Base-by-base conservation (phyloP, 2,329 filamentous ascomycete genomes). In the Penicillium sp. region DNA sequence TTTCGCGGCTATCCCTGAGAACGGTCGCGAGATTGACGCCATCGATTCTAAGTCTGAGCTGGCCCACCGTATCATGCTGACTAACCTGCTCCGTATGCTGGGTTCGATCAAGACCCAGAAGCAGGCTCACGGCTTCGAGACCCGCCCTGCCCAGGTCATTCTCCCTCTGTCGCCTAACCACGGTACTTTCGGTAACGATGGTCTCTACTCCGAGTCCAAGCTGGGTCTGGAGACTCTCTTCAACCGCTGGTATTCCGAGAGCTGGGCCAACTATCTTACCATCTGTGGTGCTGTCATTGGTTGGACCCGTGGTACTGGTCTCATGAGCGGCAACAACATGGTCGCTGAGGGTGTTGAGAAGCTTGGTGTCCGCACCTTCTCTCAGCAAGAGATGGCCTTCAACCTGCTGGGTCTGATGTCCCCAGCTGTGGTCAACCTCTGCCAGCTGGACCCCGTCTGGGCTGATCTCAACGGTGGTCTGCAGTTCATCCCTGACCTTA, bases 341-440 rank as follows among this genome's bases (percentile, higher is more conserved):
- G 93, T 98, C 67, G 95, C 95, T 38, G 94, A 98, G 77, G 95
- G 94, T 62, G 92, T 99, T 59, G 95, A 99, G 83, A 92, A 91
- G 71, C 95, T 96, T 68, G 95, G 95, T 71, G 95, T 98, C 28
- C 93, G 95, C 71, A 99, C 95, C 4, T 99, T 99, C 84, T 98
- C 94, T 10, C 95, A 98, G 81, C 93, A 97, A 77, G 95, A 99
- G 80, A 99, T 99, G 95, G 95, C 95, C 16, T 99, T 99, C 85
- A 99, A 99, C 80, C 81, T 99, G 68, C 87, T 99, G 48, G 94
- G 95, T 69, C 86, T 99, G 56, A 97, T 99, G 95, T 91, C 93
- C 1, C 93, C 95, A 40, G 86, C 89, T 30, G 91, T 99, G 71
- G 93, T 97, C 69, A 93, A 99, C 75, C 86, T 99, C 46, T 99